Conservation (phyloP, 2,329 filamentous ascomycete genomes). For the Claviceps paspali region DNA sequence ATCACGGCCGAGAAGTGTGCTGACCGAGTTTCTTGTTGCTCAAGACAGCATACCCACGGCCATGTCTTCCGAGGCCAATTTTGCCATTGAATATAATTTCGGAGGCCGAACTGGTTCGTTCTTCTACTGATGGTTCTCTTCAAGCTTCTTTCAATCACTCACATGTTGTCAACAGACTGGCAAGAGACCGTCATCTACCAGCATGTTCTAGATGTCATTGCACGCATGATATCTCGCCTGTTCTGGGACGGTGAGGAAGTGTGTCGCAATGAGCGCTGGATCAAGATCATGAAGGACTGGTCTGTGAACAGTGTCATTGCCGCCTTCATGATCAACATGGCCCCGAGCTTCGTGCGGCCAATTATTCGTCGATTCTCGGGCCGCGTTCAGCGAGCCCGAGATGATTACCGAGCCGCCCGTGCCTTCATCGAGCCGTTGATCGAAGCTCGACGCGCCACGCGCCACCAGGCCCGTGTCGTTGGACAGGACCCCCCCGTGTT, state of each 20-base stretch:
- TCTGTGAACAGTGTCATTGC: constrained; percentile 7
- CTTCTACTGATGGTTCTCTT: not conserved
- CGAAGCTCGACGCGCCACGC: constrained; percentile 3
- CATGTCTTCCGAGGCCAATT: constrained; percentile 6
- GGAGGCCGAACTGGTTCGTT: constrained; percentile 1
- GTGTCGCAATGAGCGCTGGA: constrained; percentile 5
- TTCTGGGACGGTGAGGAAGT: constrained; percentile 7
- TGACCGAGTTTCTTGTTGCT: not conserved
- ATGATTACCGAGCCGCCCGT: constrained; percentile 6
- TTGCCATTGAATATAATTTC: constrained; percentile 6
- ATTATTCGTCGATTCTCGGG: constrained; percentile 5
- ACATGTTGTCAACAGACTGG: constrained; percentile 3
- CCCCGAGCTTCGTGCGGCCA: constrained; percentile 4
- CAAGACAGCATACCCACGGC: constrained; percentile 3
- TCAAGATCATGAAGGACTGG: constrained; percentile 6
- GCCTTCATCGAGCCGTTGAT: constrained; percentile 6
- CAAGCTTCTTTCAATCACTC: not conserved
- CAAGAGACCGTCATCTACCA: constrained; percentile 4
- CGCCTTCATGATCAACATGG: constrained; percentile 7
- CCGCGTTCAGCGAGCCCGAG: constrained; percentile 3
- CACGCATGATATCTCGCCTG: constrained; percentile 6
- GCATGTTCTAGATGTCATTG: constrained; percentile 4
- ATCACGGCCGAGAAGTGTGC: no score
- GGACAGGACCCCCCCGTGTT: not conserved
- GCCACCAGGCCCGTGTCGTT: not conserved